Evolutionary conservation across 352 stramenopile species (phyloP).

Genomic region (Phytophthora litchii): DNA sequence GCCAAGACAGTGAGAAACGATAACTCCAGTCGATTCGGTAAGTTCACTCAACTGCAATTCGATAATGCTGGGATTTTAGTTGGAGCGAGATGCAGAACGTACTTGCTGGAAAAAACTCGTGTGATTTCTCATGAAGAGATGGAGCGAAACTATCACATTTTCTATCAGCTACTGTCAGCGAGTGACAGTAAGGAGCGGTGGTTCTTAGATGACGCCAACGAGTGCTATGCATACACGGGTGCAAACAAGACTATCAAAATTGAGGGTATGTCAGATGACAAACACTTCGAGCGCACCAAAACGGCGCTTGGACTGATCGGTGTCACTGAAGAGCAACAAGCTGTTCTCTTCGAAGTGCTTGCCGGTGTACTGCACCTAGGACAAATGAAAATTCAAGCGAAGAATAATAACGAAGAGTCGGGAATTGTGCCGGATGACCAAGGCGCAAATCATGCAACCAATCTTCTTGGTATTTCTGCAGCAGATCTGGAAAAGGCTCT

Average conservation of each 20-base stretch:
- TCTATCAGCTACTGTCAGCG: constrained; percentile 66
- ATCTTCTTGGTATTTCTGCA: constrained; percentile 60
- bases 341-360: constrained; percentile 75
- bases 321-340: constrained; percentile 58
- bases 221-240: constrained; percentile 70
- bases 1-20: constrained; percentile 97
- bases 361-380: constrained; percentile 96
- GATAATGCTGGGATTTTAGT: constrained; percentile 66
- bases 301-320: constrained; percentile 70
- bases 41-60: constrained; percentile 97
- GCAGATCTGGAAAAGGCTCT: constrained; percentile 69
- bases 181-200: constrained; percentile 39
- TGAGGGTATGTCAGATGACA: constrained; percentile 73
- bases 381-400: constrained; percentile 92
- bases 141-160: constrained; percentile 88
- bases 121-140: constrained; percentile 73
- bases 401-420: constrained; percentile 79
- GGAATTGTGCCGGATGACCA: constrained; percentile 45
- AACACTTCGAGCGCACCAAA: constrained; percentile 75
- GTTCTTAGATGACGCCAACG: constrained; percentile 55
- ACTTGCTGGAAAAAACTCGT: constrained; percentile 94
- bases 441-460: constrained; percentile 44
- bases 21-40: constrained; percentile 96
- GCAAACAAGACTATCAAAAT: constrained; percentile 63
- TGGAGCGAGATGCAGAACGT: constrained; percentile 83